Evolutionary conservation across 2,329 filamentous ascomycete species (phyloP).

Genomic region (Hymenoscyphus fructigenus): DNA sequence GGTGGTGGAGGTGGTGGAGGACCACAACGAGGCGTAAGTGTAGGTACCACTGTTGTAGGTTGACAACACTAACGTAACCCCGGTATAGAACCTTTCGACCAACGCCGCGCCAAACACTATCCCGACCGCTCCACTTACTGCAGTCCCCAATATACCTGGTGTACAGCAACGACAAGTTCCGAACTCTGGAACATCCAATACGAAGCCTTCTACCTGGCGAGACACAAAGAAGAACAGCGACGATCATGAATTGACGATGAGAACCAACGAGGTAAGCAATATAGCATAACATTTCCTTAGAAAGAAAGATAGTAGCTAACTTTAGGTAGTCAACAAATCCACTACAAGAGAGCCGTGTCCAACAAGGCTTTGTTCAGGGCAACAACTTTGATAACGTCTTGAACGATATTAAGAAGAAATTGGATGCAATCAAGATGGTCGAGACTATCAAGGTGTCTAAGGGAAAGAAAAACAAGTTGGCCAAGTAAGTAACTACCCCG

Average conservation of each 20-base stretch:
- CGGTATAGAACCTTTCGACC: background rate
- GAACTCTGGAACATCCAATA: background rate
- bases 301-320: background rate
- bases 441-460: background rate
- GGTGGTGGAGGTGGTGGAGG: background rate
- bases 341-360: background rate
- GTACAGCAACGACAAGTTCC: background rate
- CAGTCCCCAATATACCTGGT: background rate
- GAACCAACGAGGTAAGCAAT: too few relatives aligned
- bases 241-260: too few relatives aligned
- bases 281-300: background rate
- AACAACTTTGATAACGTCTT: background rate
- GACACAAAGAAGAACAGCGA: too few relatives aligned
- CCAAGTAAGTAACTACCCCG: background rate
- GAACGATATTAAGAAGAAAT: background rate
- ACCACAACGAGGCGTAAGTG: background rate
- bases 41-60: background rate
- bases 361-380: background rate
- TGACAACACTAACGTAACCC: background rate
- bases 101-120: background rate
- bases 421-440: background rate
- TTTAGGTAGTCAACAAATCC: background rate
- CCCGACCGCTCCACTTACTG: background rate
- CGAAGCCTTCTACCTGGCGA: background rate
- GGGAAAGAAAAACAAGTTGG: background rate